Evolutionary conservation across 1,139 yeast genomes (phyloP).

Genomic region (Suhomyces bolitotheri): DNA sequence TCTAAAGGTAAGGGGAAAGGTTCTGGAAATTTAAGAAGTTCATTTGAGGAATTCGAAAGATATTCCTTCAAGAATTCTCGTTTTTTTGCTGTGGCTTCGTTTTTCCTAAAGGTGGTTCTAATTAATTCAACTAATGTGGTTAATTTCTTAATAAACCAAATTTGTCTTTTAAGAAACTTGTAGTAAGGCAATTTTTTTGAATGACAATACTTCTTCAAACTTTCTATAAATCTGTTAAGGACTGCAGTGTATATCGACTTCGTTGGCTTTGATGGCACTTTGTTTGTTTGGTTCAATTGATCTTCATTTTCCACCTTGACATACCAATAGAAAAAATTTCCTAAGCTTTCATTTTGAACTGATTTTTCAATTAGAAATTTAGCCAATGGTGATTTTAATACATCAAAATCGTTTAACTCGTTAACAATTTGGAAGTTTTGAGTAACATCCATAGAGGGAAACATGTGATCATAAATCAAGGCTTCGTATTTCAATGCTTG

Average conservation of each 20-base stretch:
- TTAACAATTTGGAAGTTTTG: constrained; percentile 26
- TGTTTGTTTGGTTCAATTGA: constrained; percentile 34
- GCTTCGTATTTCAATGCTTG: constrained; percentile 85
- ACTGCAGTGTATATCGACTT: constrained; percentile 29
- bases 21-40: constrained; percentile 42
- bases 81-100: constrained; percentile 47
- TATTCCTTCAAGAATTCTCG: constrained; percentile 44
- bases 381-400: constrained; percentile 62
- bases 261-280: constrained; percentile 18
- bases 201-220: constrained; percentile 33
- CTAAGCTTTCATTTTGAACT: constrained; percentile 61
- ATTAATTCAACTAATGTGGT: constrained; percentile 44
- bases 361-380: constrained; percentile 77
- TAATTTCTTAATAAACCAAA: constrained; percentile 47
- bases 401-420: constrained; percentile 25
- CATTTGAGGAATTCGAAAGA: constrained; percentile 42
- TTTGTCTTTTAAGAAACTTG: constrained; percentile 43
- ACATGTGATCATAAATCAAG: constrained; percentile 22
- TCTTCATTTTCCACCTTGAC: constrained; percentile 85
- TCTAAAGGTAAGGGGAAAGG: constrained; percentile 73
- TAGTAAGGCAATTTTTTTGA: constrained; percentile 36
- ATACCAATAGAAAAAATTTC: constrained; percentile 90
- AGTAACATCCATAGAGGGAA: constrained; percentile 5
- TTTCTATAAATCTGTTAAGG: constrained; percentile 43
- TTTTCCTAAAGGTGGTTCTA: constrained; percentile 41